Conservation (phyloP, 176 grass and related monocot genomes). For the Ampelocalamus luodianensis region DNA sequence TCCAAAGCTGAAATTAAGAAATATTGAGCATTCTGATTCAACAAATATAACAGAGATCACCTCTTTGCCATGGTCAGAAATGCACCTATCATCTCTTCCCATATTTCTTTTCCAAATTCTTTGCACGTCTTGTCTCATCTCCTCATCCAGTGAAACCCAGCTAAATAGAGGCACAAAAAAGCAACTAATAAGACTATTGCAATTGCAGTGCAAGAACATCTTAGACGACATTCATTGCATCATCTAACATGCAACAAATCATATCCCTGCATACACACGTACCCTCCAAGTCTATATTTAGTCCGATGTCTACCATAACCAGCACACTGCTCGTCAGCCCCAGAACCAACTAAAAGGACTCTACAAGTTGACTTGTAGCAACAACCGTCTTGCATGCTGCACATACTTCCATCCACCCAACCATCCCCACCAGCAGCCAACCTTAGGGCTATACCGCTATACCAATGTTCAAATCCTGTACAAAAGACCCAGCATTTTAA, state of each 20-base stretch:
- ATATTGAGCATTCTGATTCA: not conserved
- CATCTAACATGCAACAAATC: slow-evolving; percentile 25
- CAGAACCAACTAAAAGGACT: slow-evolving; percentile 87
- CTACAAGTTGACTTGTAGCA: slow-evolving; percentile 69
- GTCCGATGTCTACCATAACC: slow-evolving; percentile 93
- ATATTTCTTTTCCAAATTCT: slow-evolving; percentile 99
- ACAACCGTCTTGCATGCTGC: slow-evolving; percentile 46
- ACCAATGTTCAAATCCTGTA: slow-evolving; percentile 82
- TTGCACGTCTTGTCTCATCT: slow-evolving; percentile 93
- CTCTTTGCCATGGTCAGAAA: slow-evolving; percentile 94
- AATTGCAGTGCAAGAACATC: not conserved
- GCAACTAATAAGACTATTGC: slow-evolving; percentile 17
- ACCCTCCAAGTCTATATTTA: slow-evolving; percentile 92
- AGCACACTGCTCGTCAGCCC: slow-evolving; percentile 94
- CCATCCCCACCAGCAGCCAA: slow-evolving; percentile 91
- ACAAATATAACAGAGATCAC: slow-evolving; percentile 44
- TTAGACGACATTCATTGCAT: not conserved
- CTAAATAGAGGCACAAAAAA: slow-evolving; percentile 54
- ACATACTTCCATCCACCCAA: slow-evolving; percentile 73
- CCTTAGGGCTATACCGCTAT: slow-evolving; percentile 74
- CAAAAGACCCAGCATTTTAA: slow-evolving; percentile 11
- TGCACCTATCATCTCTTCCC: slow-evolving; percentile 96
- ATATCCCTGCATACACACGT: slow-evolving; percentile 26
- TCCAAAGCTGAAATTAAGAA: not conserved
- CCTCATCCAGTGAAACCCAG: slow-evolving; percentile 70